Evolutionary conservation across 495 filamentous ascomycete genomes (phyloP).

Genomic region (Aspergillus heteromorphus): DNA sequence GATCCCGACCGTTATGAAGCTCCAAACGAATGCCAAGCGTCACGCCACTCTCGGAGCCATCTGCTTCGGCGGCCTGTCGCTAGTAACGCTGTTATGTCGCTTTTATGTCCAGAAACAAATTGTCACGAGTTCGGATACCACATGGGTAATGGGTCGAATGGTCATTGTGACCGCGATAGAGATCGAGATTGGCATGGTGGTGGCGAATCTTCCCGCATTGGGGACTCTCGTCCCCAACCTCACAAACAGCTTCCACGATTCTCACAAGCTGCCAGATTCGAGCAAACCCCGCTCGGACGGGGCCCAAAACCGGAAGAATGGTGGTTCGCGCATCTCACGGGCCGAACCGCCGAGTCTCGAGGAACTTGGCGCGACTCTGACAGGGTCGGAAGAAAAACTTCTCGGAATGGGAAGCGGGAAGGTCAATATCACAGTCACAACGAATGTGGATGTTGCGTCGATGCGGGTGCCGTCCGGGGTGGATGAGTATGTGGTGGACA

Average conservation of each 20-base stretch:
- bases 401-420: neutral
- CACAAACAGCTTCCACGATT: neutral
- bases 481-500: neutral
- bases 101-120: constrained; percentile 20
- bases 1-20: neutral
- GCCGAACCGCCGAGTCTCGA: neutral
- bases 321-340: neutral
- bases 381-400: neutral
- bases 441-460: neutral
- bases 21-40: neutral
- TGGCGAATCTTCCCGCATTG: constrained; percentile 23
- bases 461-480: neutral
- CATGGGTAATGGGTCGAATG: constrained; percentile 27
- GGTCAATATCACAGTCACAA: neutral
- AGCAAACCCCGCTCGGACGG: neutral
- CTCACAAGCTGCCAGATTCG: neutral
- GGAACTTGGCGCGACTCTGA: neutral
- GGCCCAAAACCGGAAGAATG: neutral
- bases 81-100: constrained; percentile 7
- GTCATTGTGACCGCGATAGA: constrained; percentile 26
- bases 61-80: constrained; percentile 1
- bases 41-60: constrained; percentile 2
- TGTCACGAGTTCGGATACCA: constrained; percentile 14
- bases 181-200: constrained; percentile 24
- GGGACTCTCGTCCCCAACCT: constrained; percentile 15